phyloP scores from a whole-genome alignment of 257 asterid genomes.

The Knoxia roxburghii region DNA sequence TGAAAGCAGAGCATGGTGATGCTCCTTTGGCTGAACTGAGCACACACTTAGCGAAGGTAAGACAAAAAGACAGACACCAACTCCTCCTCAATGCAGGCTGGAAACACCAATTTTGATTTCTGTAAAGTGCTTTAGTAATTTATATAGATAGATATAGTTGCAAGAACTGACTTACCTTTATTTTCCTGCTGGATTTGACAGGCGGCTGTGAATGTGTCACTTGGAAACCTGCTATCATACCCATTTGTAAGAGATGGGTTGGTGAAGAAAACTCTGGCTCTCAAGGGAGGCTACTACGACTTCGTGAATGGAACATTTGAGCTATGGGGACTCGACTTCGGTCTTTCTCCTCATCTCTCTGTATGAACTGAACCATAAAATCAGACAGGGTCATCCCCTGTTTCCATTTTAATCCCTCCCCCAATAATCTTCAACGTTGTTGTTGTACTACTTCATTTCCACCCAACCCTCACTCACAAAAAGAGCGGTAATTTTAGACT shows the following conservation, averaged over 20 bases:
- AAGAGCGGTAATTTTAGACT: slow-evolving; percentile 12
- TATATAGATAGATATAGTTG: too few relatives aligned
- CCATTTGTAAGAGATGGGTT: slow-evolving; percentile 88
- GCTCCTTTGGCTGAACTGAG: slow-evolving; percentile 47
- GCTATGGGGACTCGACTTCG: slow-evolving; percentile 88
- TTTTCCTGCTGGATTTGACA: slow-evolving; percentile 22
- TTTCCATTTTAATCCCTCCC: slow-evolving; percentile 21
- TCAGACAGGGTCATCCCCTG: slow-evolving; percentile 21
- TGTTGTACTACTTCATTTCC: slow-evolving; percentile 43
- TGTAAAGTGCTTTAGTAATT: too few relatives aligned
- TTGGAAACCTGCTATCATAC: slow-evolving; percentile 73
- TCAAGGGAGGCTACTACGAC: slow-evolving; percentile 87
- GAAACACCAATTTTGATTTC: neutral
- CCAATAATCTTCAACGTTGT: slow-evolving; percentile 13
- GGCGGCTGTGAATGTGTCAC: slow-evolving; percentile 95
- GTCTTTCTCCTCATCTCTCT: slow-evolving; percentile 66
- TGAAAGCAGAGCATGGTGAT: slow-evolving; percentile 28
- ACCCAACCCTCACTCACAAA: slow-evolving; percentile 12
- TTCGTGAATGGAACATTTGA: slow-evolving; percentile 77
- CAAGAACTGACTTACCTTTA: neutral
- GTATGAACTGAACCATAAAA: slow-evolving; percentile 58
- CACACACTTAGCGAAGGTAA: slow-evolving; percentile 68
- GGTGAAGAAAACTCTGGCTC: slow-evolving; percentile 78
- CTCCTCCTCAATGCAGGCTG: neutral
- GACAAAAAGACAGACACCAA: too few relatives aligned